Base-by-base conservation (phyloP, 805 yeast species). In the Saccharomyces cerevisiae region DNA sequence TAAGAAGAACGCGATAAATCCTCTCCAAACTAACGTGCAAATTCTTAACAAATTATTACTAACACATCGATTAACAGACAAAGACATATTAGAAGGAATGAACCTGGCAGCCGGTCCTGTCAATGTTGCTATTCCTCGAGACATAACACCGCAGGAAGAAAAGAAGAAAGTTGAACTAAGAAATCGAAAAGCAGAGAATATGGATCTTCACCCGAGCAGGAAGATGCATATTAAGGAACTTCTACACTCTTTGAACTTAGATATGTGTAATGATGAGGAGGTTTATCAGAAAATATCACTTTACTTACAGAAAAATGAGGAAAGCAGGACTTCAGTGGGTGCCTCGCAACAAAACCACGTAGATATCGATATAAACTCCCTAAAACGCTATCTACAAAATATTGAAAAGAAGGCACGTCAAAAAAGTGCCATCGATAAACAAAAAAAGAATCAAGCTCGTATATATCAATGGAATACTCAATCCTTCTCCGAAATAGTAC, bases 401-500 rank as follows among this genome's bases (percentile, higher is more conserved):
- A 59, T 60, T 11, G 67, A 60, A 43, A 55, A 49, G 13, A 58
- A 61, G 27, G 63, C 62, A 48, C 52, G 47, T 27, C 64, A 60
- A 41, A 59, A 59, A n/a, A 58, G 51, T 43, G 43, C 13, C 4
- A 17, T 36, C 17, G 4, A 36, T 36, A 51, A 55, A 24, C 52
- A 60, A 21, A 57, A 62, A 2, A 58, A 61, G 55, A 59, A 59
- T 46, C 59, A 60, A 24, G 56, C 57, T 36, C 57, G 57, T 27
- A 51, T 50, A 4, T 68, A 64, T 51, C 52, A 60, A 31, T 68
- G 72, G 72, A 55, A 58, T 10, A 17, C 43, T 17, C 24, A 36
- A 17, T 36, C 43, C 2, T 36, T 36, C 22, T 9, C 43, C 8
- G 24, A 36, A 36, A 17, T 54, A 9, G 53, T 55, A 6, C 36